phyloP scores from a whole-genome alignment of 2,329 filamentous ascomycete species.

The Aspergillus sp. region DNA sequence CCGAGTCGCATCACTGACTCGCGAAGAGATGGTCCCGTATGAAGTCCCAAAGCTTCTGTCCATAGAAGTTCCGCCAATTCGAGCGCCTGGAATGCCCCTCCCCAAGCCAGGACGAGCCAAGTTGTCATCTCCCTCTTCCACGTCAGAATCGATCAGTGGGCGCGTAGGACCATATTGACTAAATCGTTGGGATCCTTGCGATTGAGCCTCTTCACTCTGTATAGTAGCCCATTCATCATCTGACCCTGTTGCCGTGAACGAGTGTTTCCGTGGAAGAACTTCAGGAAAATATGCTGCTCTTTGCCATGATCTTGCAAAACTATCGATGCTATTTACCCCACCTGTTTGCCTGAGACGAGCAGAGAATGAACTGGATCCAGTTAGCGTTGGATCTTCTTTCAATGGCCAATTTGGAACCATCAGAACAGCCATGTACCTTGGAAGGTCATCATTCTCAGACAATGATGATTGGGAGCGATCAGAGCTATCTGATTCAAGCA shows the following conservation, averaged over 20 bases:
- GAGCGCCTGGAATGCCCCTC: slow-evolving; percentile 11
- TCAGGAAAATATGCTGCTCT: slow-evolving; percentile 83
- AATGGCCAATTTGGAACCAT: not conserved
- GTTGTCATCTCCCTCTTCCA: slow-evolving; percentile 20
- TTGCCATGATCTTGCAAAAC: slow-evolving; percentile 88
- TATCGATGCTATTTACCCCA: slow-evolving; percentile 88
- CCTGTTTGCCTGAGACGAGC: slow-evolving; percentile 60
- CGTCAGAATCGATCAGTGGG: slow-evolving; percentile 23
- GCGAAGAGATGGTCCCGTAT: slow-evolving; percentile 54
- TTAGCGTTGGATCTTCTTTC: not conserved
- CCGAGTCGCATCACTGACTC: slow-evolving; percentile 51
- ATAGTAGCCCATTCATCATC: slow-evolving; percentile 40
- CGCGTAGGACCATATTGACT: slow-evolving; percentile 22
- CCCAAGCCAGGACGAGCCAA: slow-evolving; percentile 10
- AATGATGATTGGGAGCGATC: slow-evolving; percentile 1
- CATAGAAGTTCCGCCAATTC: slow-evolving; percentile 48
- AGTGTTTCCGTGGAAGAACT: slow-evolving; percentile 70
- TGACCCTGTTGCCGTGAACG: slow-evolving; percentile 54
- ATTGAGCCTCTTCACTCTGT: slow-evolving; percentile 13
- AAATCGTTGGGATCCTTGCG: slow-evolving; percentile 16
- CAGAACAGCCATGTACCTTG: slow-evolving; percentile 1
- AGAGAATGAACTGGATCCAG: slow-evolving; percentile 34
- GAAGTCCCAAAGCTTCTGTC: slow-evolving; percentile 64
- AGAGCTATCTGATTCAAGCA: slow-evolving; percentile 6
- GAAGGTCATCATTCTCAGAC: slow-evolving; percentile 1